Base-by-base conservation (phyloP, 2,329 filamentous ascomycete genomes). In the Delphinella strobiligena region DNA sequence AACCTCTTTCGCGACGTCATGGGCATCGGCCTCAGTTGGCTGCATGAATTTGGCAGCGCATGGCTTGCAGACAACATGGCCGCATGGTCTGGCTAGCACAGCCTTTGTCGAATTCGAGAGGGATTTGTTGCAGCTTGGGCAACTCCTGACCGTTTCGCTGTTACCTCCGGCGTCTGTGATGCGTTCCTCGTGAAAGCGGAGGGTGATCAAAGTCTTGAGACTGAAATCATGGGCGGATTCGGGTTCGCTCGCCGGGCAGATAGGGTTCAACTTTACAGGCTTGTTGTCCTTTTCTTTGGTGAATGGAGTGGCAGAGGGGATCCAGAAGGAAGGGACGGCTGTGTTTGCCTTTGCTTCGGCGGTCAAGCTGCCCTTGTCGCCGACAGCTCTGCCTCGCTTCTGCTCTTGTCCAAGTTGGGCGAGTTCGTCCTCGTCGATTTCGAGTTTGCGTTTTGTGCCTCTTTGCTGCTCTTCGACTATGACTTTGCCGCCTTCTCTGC, bases 251-350 rank as follows among this genome's bases (percentile, higher is more conserved):
- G 79, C 81, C n/a, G 30, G 73, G 62, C 5, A 71, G 61, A 52
- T 77, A 67, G 38, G 78, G 64, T 53, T 57, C 42, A 47, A 53
- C 48, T 54, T 51, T 2, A 47, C 43, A 34, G 51, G 63, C 34
- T 73, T 73, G 29, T 70, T 72, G 40, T 61, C 55, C 8, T 12
- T 5, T 17, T 31, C 29, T 3, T 30, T 17, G 12, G 53, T 42
- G 0, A 69, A 69, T 1, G 86, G 86, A 0, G 83, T 93, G 42
- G 89, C 73, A 0, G 82, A 84, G 0, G 87, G 89, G 1, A 89
- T 81, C 91, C 89, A 96, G 63, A 96, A 96, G 0, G 86, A 93
- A 0, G 86, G 84, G 0, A 94, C 44, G 88, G 72, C 34, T 75
- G 75, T 46, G 69, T 78, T 54, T 76, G 75, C 30, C 78, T 78